A percentile compares a stretch with the other conserved stretches of the same genome.
Conservation (phyloP, 176 grass and related monocot genomes). For the barley (Hordeum vulgare) region DNA sequence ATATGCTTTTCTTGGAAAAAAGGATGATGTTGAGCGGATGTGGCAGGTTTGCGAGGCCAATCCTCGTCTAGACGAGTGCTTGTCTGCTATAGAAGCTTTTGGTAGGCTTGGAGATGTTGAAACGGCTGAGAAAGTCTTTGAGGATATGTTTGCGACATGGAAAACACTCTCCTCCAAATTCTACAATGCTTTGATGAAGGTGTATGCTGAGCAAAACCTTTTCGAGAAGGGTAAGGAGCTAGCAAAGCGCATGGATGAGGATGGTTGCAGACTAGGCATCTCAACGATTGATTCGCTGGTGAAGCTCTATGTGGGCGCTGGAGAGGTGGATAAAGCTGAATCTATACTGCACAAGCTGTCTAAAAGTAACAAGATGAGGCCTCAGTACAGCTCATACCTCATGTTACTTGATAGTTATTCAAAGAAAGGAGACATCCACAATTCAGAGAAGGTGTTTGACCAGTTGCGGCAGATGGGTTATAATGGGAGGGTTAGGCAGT, state of each 20-base stretch:
- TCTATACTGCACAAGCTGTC: slow-evolving; percentile 41
- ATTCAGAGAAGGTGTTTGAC: slow-evolving; percentile 63
- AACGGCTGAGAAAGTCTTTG: slow-evolving; percentile 47
- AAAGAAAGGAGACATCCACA: slow-evolving; percentile 57
- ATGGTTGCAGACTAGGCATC: slow-evolving; percentile 22
- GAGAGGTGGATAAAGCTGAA: slow-evolving; percentile 58
- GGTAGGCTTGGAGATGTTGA: slow-evolving; percentile 48
- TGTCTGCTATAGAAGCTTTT: slow-evolving; percentile 58
- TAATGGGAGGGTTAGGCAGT: slow-evolving; percentile 52
- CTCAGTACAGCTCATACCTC: slow-evolving; percentile 45
- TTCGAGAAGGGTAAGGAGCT: slow-evolving; percentile 60
- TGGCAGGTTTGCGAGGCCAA: slow-evolving; percentile 54
- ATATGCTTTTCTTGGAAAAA: slow-evolving; percentile 51
- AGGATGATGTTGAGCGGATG: slow-evolving; percentile 50
- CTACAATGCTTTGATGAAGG: slow-evolving; percentile 52
- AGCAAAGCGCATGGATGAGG: slow-evolving; percentile 43
- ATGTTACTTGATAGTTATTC: slow-evolving; percentile 52
- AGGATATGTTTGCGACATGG: slow-evolving; percentile 25
- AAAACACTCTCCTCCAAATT: slow-evolving; percentile 7
- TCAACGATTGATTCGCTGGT: slow-evolving; percentile 43
- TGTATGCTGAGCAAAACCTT: slow-evolving; percentile 53
- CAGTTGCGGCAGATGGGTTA: slow-evolving; percentile 49
- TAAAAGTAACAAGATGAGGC: slow-evolving; percentile 26
- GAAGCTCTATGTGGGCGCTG: slow-evolving; percentile 45
- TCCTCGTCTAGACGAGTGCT: slow-evolving; percentile 28